Base-by-base conservation (phyloP, 2,329 filamentous ascomycete species). In the Alternaria postmessia region DNA sequence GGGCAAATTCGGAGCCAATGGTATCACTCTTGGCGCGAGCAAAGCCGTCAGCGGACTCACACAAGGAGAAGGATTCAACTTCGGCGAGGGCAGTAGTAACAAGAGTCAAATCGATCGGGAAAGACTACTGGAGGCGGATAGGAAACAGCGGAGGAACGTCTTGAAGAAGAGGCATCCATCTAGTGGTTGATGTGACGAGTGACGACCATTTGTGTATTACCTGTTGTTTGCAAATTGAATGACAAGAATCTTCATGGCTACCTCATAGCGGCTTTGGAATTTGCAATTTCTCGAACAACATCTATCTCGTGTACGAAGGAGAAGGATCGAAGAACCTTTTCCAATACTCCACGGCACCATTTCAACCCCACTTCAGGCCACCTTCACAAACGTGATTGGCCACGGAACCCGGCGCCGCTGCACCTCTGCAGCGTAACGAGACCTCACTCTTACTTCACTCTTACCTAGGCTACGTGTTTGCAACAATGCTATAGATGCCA, bases 1-100 rank as follows among this genome's bases (percentile, higher is more conserved):
- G 18, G 64, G 71, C 18, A 61, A 67, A 18, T 75, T 78, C 54
- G 70, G 75, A 11, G 63, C 72, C 8, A 66, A 71, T n/a, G 76
- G 76, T 0, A 78, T 79, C 28, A 74, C 59, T 14, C 22, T 79
- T 3, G 77, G 76, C 4, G 72, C 65, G 7, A 67, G 74, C 12
- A 75, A 65, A 59, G 68, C 76, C 8, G 70, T 78, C 2, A 76
- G 72, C 58, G 76, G 67, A 1, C 49, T 79, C 26, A 49, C 46
- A 36, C 46, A 49, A 2, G 72, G 64, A 0, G 57, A 74, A 12
- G 75, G 72, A 38, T 34, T 34, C 36, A 32, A 53, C 32, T 24
- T 32, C 34, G 57, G 51, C 24, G 34, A 60, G 42, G 47, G 41
- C 12, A 44, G 49, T 51, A 8, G 49, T 36, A 7, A 46, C 47